phyloP scores from a whole-genome alignment of 345 rosid genomes.

The Trapa bicornis region DNA sequence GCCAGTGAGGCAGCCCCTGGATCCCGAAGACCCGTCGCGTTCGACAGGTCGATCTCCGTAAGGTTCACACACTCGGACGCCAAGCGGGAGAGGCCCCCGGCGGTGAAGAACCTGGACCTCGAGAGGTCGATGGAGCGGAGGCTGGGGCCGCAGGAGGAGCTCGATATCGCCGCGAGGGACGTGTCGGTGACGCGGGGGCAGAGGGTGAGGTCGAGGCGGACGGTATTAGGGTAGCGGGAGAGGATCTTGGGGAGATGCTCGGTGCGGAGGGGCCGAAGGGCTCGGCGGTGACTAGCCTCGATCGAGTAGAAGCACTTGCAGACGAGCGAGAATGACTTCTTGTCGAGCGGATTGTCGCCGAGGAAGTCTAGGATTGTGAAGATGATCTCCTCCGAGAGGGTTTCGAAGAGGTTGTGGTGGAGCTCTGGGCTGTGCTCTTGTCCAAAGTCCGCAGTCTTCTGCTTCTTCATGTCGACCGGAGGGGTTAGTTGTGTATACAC shows the following conservation, averaged over 20 bases:
- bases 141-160: slow-evolving; percentile 8
- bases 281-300: slow-evolving; percentile 40
- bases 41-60: slow-evolving; percentile 43
- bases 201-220: slow-evolving; percentile 43
- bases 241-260: slow-evolving; percentile 40
- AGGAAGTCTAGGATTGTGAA: slow-evolving; percentile 41
- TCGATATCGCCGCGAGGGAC: slow-evolving; percentile 21
- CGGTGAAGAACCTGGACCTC: slow-evolving; percentile 29
- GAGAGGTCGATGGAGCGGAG: slow-evolving; percentile 47
- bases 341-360: slow-evolving; percentile 29
- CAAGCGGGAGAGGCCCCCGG: slow-evolving; percentile 29
- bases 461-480: slow-evolving; percentile 20
- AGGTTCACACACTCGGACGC: slow-evolving; percentile 32
- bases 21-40: slow-evolving; percentile 37
- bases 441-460: slow-evolving; percentile 4
- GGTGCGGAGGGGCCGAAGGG: slow-evolving; percentile 42
- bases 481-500: not conserved
- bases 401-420: slow-evolving; percentile 24
- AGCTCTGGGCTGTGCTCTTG: not conserved
- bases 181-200: slow-evolving; percentile 43
- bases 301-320: slow-evolving; percentile 36
- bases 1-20: slow-evolving; percentile 39
- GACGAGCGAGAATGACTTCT: slow-evolving; percentile 38
- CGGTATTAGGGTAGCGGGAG: slow-evolving; percentile 30
- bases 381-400: slow-evolving; percentile 43